Percentiles rank a stretch among this genome's conserved stretches.
Conservation (phyloP, 371 early-diverging fungal genomes). For the Mortierella sp. region DNA sequence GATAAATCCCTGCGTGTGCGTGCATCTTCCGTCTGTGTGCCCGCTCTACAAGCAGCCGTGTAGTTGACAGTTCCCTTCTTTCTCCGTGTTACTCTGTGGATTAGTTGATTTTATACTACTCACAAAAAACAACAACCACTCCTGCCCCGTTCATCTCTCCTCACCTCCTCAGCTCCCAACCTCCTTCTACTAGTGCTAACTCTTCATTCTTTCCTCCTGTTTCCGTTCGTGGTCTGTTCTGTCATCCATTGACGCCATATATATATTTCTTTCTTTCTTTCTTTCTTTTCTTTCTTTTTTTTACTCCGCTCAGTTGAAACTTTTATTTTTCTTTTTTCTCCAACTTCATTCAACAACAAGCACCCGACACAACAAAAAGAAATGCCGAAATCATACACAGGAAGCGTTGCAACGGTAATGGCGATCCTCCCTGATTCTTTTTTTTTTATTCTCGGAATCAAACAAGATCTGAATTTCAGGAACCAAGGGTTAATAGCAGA, state of each 20-base stretch:
- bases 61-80: slow-evolving; percentile 3
- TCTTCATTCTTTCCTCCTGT: slow-evolving; percentile 3
- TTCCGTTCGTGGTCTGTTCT: neutral
- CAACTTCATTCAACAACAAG: slow-evolving; percentile 4
- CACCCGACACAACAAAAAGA: neutral
- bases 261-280: neutral
- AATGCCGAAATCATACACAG: slow-evolving; percentile 57
- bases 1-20: too few relatives aligned
- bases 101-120: neutral
- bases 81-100: slow-evolving; percentile 6
- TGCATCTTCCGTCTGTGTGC: neutral
- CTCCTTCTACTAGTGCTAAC: neutral
- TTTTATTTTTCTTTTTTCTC: slow-evolving; percentile 1
- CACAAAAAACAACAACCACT: neutral
- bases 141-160: neutral
- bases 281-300: neutral
- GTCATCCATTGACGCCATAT: neutral
- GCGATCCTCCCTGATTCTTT: neutral
- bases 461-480: neutral
- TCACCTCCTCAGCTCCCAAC: neutral
- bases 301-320: neutral
- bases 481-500: neutral
- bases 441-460: neutral
- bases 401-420: slow-evolving; percentile 57
- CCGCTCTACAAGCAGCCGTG: neutral